A percentile compares a stretch with the other conserved stretches of the same genome.
Conservation (phyloP, 1,284 basidiomycete genomes). For the Boletus smithii region DNA sequence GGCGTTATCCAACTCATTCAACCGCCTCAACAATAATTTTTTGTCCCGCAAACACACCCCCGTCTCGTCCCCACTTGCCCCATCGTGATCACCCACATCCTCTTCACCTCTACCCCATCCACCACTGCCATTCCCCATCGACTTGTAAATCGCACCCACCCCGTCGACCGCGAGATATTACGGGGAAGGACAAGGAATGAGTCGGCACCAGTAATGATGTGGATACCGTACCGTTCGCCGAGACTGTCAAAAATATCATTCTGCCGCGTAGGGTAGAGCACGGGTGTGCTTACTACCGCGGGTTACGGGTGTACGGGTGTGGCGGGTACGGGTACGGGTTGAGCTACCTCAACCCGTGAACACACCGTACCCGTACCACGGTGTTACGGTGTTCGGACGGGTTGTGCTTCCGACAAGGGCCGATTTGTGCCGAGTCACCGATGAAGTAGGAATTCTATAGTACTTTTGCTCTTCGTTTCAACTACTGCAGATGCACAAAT, state of each 20-base stretch:
- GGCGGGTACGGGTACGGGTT: too few species aligned
- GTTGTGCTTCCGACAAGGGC: too few species aligned
- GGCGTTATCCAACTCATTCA: slow-evolving; percentile 68
- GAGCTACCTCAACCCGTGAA: too few species aligned
- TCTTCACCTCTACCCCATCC: background rate
- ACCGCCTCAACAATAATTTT: slow-evolving; percentile 63
- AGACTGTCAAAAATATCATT: slow-evolving; percentile 87
- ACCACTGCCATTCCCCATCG: background rate
- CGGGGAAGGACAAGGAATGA: slow-evolving; percentile 82
- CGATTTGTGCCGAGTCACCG: too few species aligned
- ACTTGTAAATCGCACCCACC: slow-evolving; percentile 67
- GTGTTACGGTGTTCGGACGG: too few species aligned
- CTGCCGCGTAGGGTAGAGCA: too few species aligned
- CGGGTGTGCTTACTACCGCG: too few species aligned
- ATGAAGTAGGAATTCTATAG: too few species aligned
- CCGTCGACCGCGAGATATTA: slow-evolving; percentile 77
- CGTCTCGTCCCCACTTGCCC: slow-evolving; percentile 37
- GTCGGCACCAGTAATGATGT: slow-evolving; percentile 75
- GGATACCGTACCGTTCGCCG: slow-evolving; percentile 75
- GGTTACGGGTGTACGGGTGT: too few species aligned
- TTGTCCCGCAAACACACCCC: slow-evolving; percentile 72
- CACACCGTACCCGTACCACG: too few species aligned
- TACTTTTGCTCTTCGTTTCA: too few species aligned
- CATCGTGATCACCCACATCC: slow-evolving; percentile 5
- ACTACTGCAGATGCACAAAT: too few species aligned